Evolutionary conservation across 768 basidiomycete genomes (phyloP).

Genomic region (Tricholoma terreum): DNA sequence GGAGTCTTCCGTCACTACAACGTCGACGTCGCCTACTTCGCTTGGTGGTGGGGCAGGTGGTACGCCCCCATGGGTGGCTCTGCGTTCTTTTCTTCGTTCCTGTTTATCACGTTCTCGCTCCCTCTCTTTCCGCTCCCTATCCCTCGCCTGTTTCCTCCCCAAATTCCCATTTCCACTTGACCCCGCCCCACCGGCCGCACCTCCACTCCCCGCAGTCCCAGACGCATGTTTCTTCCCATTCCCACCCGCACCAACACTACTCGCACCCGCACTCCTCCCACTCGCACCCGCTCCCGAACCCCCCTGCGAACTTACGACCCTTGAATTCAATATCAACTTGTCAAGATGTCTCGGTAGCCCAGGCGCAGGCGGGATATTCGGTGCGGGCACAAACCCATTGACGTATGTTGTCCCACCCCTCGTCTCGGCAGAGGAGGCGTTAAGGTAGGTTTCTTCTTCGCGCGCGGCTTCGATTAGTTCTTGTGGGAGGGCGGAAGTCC

Average conservation of each 20-base stretch:
- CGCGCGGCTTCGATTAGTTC: constrained; percentile 76
- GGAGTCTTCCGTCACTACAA: constrained; percentile 3
- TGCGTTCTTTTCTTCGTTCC: constrained; percentile 26
- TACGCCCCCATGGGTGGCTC: constrained; percentile 11
- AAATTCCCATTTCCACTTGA: constrained; percentile 12
- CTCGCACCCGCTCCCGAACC: constrained; percentile 24
- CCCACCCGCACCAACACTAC: constrained; percentile 16
- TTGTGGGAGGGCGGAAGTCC: constrained; percentile 79
- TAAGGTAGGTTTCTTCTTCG: constrained; percentile 79
- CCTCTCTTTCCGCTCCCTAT: constrained; percentile 20
- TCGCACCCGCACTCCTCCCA: constrained; percentile 27
- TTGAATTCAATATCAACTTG: constrained; percentile 83
- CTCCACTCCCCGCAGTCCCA: constrained; percentile 5
- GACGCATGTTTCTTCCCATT: constrained; percentile 19
- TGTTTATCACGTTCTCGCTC: constrained; percentile 22
- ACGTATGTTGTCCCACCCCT: constrained; percentile 24
- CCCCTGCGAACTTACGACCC: constrained; percentile 27
- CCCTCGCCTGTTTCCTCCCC: constrained; percentile 4
- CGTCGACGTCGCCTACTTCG: constrained; percentile 14
- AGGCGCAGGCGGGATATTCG: constrained; percentile 86
- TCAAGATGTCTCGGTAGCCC: constrained; percentile 87
- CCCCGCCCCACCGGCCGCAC: constrained; percentile 19
- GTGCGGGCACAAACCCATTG: constrained; percentile 52
- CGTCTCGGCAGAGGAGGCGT: constrained; percentile 39
- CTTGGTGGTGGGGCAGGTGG: constrained; percentile 18